Base-by-base conservation (phyloP, 2,329 filamentous ascomycete species). In the Thermothelomyces thermophilus region DNA sequence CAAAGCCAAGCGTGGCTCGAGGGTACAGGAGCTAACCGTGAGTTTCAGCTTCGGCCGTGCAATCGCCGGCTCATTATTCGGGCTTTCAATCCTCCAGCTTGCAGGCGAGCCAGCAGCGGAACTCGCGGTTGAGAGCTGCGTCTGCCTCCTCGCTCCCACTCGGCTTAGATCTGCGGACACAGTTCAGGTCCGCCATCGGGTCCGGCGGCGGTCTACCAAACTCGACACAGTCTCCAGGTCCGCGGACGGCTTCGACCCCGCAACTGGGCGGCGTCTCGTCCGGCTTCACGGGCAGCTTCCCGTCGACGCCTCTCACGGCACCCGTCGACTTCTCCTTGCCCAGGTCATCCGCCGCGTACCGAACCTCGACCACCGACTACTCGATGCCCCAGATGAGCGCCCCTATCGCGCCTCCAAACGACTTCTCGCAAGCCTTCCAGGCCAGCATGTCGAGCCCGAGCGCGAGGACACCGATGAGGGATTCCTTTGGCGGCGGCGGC, bases 321-420 rank as follows among this genome's bases (percentile, higher is more conserved):
- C 76, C 76, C 1, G 68, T 76, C 53, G 75, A 79, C 46, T 78
- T 75, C 56, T 69, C 73, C 2, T 63, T 76, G 13, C 69, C 74
- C 2, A 64, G 73, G 36, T 73, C 72, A 3, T 67, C 70, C 13
- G 66, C 44, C 60, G n/a, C n/a, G n/a, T 66, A 58, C 50, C 52
- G 64, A 52, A 59, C 60, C 7, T 53, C 63, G 11, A 64, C 67
- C 26, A 65, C 64, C 17, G 74, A 79, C 47, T 79, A 77, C 60
- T 70, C 71, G 11, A 73, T 76, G 59, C 69, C 76, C 2, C 76
- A 79, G 58, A 68, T 80, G 66, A 77, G 73, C 58, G 74, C 76
- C 2, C 76, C 76, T 1, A 76, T 79, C 50, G 71, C 72, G 3
- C 71, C 75, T 3, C 66, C 76, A 0, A 71, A 71, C 46, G 77